Conservation (phyloP, 257 asterid species). For the Petrea volubilis region DNA sequence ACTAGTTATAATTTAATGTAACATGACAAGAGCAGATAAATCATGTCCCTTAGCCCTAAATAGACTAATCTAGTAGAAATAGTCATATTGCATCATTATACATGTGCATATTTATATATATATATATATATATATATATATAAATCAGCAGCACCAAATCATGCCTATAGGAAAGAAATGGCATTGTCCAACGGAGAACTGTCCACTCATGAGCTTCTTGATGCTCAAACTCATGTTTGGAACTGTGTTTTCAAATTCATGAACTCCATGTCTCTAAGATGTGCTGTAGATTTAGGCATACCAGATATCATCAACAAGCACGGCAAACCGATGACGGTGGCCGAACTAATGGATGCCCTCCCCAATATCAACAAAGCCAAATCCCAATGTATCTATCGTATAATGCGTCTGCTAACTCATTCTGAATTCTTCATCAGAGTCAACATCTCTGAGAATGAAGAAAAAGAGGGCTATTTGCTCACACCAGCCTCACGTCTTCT, state of each 20-base stretch:
- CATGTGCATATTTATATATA: no score
- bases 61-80: no score
- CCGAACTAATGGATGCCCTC: not conserved
- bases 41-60: no score
- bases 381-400: not conserved
- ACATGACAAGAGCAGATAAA: no score
- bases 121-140: no score
- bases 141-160: no score
- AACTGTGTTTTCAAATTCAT: slow-evolving; percentile 15
- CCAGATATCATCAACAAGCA: slow-evolving; percentile 17
- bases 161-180: no score
- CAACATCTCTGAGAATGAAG: not conserved
- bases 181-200: not conserved
- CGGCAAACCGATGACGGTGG: slow-evolving; percentile 9
- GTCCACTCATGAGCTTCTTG: slow-evolving; percentile 8
- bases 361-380: slow-evolving; percentile 20
- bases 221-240: slow-evolving; percentile 26
- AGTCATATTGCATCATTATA: no score
- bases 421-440: slow-evolving; percentile 1
- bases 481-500: slow-evolving; percentile 13
- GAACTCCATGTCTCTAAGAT: slow-evolving; percentile 11
- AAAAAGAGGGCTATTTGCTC: slow-evolving; percentile 5
- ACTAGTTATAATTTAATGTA: no score
- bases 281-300: slow-evolving; percentile 15
- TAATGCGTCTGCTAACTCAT: slow-evolving; percentile 8